Conservation (phyloP, 805 yeast genomes). For the Wickerhamomyces silvicola region DNA sequence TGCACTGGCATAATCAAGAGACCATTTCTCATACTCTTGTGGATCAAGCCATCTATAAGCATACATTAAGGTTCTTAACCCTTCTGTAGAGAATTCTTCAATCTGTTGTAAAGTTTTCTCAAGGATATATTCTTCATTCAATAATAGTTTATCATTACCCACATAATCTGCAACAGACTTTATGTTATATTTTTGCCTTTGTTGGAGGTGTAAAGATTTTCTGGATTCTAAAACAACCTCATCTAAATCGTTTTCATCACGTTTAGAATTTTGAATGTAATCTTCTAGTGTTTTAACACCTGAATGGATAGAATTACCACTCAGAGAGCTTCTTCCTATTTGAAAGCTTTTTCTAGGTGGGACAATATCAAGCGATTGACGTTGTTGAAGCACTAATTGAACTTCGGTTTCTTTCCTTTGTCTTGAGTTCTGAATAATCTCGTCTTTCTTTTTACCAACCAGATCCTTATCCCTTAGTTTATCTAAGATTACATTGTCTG, state of each 20-base stretch:
- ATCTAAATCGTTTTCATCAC: conserved; percentile 46
- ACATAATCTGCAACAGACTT: conserved; percentile 27
- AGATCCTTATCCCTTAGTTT: conserved; percentile 51
- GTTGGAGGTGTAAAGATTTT: conserved; percentile 54
- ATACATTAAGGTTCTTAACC: conserved; percentile 83
- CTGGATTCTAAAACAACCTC: conserved; percentile 48
- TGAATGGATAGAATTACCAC: conserved; percentile 16
- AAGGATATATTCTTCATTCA: conserved; percentile 68
- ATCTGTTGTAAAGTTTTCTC: conserved; percentile 86
- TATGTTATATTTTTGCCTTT: conserved; percentile 43
- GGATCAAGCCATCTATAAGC: conserved; percentile 66
- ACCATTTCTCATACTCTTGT: conserved; percentile 61
- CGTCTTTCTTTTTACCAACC: conserved; percentile 60
- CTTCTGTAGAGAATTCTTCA: conserved; percentile 93
- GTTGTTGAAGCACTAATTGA: conserved; percentile 55
- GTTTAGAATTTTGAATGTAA: conserved; percentile 33
- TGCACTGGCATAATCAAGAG: conserved; percentile 60
- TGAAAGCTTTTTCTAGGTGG: conserved; percentile 26
- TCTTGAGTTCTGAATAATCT: conserved; percentile 49
- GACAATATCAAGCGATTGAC: conserved; percentile 37
- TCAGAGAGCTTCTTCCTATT: conserved; percentile 25
- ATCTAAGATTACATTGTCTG: conserved; percentile 85
- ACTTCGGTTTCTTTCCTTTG: conserved; percentile 76
- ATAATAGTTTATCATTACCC: conserved; percentile 49
- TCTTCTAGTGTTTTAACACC: conserved; percentile 43